A percentile compares a stretch with the other conserved stretches of the same genome.
phyloP scores from a whole-genome alignment of 208 protist species.

The Trypanosoma caninum region DNA sequence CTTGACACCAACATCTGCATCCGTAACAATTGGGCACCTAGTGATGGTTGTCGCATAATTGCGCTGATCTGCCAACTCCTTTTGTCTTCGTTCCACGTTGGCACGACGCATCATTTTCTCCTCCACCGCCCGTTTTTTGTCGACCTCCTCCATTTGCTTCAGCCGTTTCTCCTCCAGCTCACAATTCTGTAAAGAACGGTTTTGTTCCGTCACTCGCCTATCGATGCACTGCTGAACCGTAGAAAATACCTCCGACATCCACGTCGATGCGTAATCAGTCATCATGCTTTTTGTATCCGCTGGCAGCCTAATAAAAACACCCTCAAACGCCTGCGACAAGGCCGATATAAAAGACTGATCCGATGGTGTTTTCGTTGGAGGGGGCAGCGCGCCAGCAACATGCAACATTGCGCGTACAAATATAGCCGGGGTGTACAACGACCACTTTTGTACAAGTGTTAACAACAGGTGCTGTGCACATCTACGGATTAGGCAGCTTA shows the following conservation, averaged over 20 bases:
- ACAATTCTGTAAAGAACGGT: slow-evolving; percentile 50
- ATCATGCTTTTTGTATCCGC: slow-evolving; percentile 24
- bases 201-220: slow-evolving; percentile 43
- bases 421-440: slow-evolving; percentile 26
- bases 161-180: slow-evolving; percentile 50
- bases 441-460: slow-evolving; percentile 40
- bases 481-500: background rate
- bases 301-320: slow-evolving; percentile 26
- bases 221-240: slow-evolving; percentile 32
- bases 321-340: slow-evolving; percentile 34
- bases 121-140: slow-evolving; percentile 7
- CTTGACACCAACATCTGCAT: slow-evolving; percentile 13
- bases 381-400: slow-evolving; percentile 41
- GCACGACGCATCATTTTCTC: slow-evolving; percentile 15
- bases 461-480: slow-evolving; percentile 39
- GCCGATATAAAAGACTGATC: slow-evolving; percentile 30
- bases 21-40: background rate
- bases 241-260: slow-evolving; percentile 35
- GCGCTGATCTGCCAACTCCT: slow-evolving; percentile 7
- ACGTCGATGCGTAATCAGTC: slow-evolving; percentile 32
- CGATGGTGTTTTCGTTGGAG: slow-evolving; percentile 24
- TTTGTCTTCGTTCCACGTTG: slow-evolving; percentile 21
- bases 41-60: background rate
- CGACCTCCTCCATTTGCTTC: slow-evolving; percentile 13
- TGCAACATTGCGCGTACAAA: slow-evolving; percentile 42